A percentile compares a stretch with the other conserved stretches of the same genome.
Conservation (phyloP, 2,329 filamentous ascomycete species). For the Alternaria solani region DNA sequence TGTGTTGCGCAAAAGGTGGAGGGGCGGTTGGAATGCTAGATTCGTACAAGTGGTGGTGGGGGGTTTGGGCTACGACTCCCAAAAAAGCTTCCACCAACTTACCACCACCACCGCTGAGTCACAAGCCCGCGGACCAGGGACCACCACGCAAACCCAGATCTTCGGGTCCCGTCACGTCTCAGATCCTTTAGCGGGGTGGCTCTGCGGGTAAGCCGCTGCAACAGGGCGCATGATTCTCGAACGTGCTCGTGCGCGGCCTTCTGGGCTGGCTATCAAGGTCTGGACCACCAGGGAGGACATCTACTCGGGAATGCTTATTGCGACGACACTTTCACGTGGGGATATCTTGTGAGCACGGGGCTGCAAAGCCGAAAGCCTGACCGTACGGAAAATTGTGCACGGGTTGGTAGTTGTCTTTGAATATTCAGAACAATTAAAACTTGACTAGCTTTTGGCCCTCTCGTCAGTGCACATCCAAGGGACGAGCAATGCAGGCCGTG, state of each 20-base stretch:
- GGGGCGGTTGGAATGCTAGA: constrained; percentile 21
- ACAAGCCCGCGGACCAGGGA: constrained; percentile 19
- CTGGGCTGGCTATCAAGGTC: constrained; percentile 31
- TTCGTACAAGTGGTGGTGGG: constrained; percentile 18
- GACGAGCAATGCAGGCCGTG: background rate
- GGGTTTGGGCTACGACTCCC: constrained; percentile 15
- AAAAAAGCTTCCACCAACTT: constrained; percentile 20
- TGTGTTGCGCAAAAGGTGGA: constrained; percentile 12
- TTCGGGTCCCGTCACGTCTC: constrained; percentile 31
- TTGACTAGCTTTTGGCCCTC: background rate
- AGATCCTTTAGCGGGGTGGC: constrained; percentile 32
- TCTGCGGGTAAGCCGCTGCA: constrained; percentile 36
- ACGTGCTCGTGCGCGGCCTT: constrained; percentile 30
- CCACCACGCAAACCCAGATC: constrained; percentile 24
- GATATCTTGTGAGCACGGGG: background rate
- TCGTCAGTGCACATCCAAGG: background rate
- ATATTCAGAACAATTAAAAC: background rate
- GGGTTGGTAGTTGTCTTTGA: background rate
- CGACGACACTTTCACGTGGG: constrained; percentile 34
- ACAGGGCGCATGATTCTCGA: constrained; percentile 20
- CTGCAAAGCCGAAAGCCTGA: background rate
- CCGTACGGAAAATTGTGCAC: background rate
- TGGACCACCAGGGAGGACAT: constrained; percentile 36
- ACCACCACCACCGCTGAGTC: constrained; percentile 26
- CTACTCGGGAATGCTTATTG: constrained; percentile 46